A percentile compares a stretch with the other conserved stretches of the same genome.
Conservation (phyloP, 345 rosid species). For the Syzygium grande region DNA sequence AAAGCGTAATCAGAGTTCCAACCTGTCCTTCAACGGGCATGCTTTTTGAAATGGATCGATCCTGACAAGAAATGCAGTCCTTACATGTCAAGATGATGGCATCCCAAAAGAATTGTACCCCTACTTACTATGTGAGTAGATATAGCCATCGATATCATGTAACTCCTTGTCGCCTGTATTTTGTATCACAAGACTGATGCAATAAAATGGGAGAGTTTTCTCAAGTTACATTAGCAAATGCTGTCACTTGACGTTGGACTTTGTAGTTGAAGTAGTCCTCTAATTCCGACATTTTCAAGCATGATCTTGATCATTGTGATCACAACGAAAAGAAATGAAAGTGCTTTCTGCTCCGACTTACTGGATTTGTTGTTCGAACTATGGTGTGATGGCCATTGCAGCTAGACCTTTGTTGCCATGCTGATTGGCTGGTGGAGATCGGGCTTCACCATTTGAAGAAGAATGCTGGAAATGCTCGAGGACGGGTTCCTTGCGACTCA, state of each 20-base stretch:
- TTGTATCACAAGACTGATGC: neutral
- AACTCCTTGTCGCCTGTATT: neutral
- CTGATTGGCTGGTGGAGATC: neutral
- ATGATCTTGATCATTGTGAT: neutral
- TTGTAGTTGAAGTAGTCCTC: neutral
- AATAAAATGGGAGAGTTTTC: neutral
- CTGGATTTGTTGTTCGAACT: neutral
- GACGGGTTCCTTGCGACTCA: neutral
- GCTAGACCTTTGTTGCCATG: neutral
- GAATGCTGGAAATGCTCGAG: neutral
- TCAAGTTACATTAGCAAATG: neutral
- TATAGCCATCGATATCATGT: neutral
- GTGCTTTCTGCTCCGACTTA: neutral
- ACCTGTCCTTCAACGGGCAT: neutral
- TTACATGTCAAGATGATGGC: neutral
- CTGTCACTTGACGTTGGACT: neutral
- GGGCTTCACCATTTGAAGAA: neutral
- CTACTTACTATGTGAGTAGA: neutral
- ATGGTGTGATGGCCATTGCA: neutral
- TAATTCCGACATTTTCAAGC: neutral
- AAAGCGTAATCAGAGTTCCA: conserved; percentile 4
- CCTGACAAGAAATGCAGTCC: neutral
- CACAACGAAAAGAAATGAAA: neutral
- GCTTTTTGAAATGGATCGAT: neutral
- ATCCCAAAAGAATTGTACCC: neutral